Conservation (phyloP, 2,329 filamentous ascomycete species). For the Penicillium rolfsii region DNA sequence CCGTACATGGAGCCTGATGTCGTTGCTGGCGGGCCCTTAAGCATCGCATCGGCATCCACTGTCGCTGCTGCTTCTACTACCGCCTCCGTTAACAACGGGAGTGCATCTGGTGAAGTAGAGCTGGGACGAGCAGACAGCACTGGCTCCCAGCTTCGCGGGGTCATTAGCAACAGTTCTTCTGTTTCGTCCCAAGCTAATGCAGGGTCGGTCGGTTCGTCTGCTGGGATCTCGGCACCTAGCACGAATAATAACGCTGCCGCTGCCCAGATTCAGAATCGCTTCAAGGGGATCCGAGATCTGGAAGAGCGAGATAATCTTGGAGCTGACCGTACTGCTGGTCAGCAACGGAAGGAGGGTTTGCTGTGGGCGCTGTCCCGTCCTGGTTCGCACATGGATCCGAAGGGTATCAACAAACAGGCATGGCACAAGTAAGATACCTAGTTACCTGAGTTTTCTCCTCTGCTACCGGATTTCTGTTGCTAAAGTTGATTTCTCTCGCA, state of each 20-base stretch:
- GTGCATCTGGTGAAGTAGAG: conserved; percentile 66
- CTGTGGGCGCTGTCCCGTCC: conserved; percentile 93
- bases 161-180: conserved; percentile 52
- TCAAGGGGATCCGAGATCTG: conserved; percentile 89
- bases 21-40: conserved; percentile 48
- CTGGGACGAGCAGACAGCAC: conserved; percentile 74
- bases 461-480: background rate
- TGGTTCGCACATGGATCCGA: conserved; percentile 91
- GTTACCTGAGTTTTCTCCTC: background rate
- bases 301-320: conserved; percentile 73
- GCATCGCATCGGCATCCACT: conserved; percentile 36
- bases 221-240: conserved; percentile 27
- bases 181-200: conserved; percentile 46
- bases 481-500: conserved; percentile 41
- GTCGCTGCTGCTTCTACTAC: conserved; percentile 34
- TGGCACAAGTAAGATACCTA: conserved; percentile 85
- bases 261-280: conserved; percentile 58
- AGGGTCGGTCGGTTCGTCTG: conserved; percentile 34
- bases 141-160: conserved; percentile 65
- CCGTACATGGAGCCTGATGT: conserved; percentile 71
- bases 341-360: conserved; percentile 88
- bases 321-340: conserved; percentile 60
- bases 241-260: conserved; percentile 30
- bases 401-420: conserved; percentile 92
- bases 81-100: conserved; percentile 48